Evolutionary conservation across 106 monocot genomes (phyloP).

Genomic region (Apostasia ramifera): DNA sequence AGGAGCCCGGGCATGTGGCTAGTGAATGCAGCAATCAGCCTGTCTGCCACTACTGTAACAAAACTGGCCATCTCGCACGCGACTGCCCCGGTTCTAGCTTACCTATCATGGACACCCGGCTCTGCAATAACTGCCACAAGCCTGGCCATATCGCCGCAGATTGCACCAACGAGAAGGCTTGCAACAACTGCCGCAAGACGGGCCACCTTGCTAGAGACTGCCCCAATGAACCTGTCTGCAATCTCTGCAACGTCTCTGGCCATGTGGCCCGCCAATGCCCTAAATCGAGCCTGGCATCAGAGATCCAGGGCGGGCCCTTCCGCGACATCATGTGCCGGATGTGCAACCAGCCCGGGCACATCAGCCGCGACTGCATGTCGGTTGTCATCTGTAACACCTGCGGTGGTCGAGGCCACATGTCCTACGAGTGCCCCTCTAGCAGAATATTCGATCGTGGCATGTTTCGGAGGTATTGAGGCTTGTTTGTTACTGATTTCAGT

Average conservation of each 20-base stretch:
- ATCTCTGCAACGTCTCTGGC: constrained; percentile 66
- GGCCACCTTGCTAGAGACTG: constrained; percentile 84
- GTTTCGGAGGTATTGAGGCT: constrained; percentile 33
- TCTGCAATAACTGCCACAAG: constrained; percentile 77
- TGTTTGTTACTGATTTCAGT: too few species aligned
- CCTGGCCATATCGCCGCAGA: constrained; percentile 60
- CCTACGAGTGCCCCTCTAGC: constrained; percentile 47
- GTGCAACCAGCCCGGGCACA: constrained; percentile 69
- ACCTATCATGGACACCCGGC: constrained; percentile 22
- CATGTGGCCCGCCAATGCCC: constrained; percentile 64
- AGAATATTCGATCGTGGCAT: constrained; percentile 33
- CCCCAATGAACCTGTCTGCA: constrained; percentile 66
- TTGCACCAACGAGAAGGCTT: constrained; percentile 76
- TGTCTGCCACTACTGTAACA: constrained; percentile 70
- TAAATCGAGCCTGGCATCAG: constrained; percentile 34
- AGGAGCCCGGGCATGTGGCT: constrained; percentile 63
- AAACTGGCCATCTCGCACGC: constrained; percentile 61
- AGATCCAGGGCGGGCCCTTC: constrained; percentile 34
- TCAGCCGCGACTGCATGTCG: constrained; percentile 42
- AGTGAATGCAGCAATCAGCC: constrained; percentile 61
- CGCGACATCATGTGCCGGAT: constrained; percentile 37
- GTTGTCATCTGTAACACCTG: constrained; percentile 43
- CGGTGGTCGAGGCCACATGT: constrained; percentile 53
- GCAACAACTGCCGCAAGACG: constrained; percentile 72
- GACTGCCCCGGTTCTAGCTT: constrained; percentile 38